phyloP scores from a whole-genome alignment of 208 protist species.

The Kentomonas sorsogonicus region DNA sequence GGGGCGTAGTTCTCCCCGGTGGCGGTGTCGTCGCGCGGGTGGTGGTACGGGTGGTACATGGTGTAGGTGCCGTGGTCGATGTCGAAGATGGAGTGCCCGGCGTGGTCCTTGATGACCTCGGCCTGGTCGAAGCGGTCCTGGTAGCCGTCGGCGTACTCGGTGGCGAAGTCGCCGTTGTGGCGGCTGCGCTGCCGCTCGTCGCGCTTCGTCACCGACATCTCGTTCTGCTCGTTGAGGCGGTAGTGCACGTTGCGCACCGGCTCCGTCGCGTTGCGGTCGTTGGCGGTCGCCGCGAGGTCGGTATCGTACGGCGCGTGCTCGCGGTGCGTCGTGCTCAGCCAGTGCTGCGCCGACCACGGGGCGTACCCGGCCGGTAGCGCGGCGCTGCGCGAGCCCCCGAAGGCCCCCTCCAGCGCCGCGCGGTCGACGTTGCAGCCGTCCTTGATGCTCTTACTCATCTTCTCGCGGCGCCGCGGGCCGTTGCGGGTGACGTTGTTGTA shows the following conservation, averaged over 20 bases:
- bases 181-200: constrained; percentile 32
- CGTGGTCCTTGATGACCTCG: constrained; percentile 52
- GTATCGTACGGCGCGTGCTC: constrained; percentile 74
- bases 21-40: constrained; percentile 67
- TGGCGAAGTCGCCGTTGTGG: constrained; percentile 47
- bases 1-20: constrained; percentile 74
- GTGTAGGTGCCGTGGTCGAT: constrained; percentile 81
- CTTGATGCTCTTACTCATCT: constrained; percentile 43
- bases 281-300: constrained; percentile 39
- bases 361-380: constrained; percentile 61
- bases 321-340: constrained; percentile 81
- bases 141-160: constrained; percentile 66
- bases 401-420: constrained; percentile 29
- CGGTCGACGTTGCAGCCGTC: constrained; percentile 48
- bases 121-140: constrained; percentile 52
- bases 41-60: constrained; percentile 76
- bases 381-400: constrained; percentile 34
- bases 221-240: constrained; percentile 45
- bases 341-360: constrained; percentile 64
- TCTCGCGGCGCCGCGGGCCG: constrained; percentile 59
- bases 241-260: constrained; percentile 75
- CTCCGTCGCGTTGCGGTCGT: constrained; percentile 47
- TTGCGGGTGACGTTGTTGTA: constrained; percentile 85
- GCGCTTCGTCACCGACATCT: constrained; percentile 33
- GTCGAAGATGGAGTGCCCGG: constrained; percentile 65